Base-by-base conservation (phyloP, 1,284 basidiomycete genomes). In the Apiotrichum gamsii region DNA sequence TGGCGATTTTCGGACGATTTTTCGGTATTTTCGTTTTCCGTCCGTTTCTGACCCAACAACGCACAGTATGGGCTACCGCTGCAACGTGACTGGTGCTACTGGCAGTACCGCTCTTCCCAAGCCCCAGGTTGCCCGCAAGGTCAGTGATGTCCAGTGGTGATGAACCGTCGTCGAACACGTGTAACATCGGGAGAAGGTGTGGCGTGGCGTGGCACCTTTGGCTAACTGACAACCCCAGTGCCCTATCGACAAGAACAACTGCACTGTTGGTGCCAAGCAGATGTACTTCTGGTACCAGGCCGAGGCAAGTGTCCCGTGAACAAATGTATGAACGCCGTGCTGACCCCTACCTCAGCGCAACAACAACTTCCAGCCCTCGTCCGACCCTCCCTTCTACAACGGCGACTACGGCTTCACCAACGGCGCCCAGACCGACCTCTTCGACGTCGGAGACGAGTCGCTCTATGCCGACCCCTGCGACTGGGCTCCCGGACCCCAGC, bases 281-380 rank as follows among this genome's bases (percentile, higher is more conserved):
- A 29, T 64, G 5, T 64, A 67, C 36, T 69, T 65, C 53, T 71
- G 67, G 69, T 55, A 54, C 15, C 69, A 71, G 37, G 39, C 40
- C 8, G 64, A 66, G n/a, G 47, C 45, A 59, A 5, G 24, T 16
- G n/a, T n/a, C n/a, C n/a, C n/a, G n/a, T n/a, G n/a, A n/a, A n/a
- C n/a, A n/a, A n/a, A n/a, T n/a, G n/a, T n/a, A 70, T 69, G 57
- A 70, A 70, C 56, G 65, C 64, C 39, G n/a, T n/a, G n/a, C n/a
- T n/a, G n/a, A n/a, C n/a, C n/a, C n/a, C n/a, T n/a, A n/a, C n/a
- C 25, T 9, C 40, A 49, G 42, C 41, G 52, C n/a, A 73, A 81
- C 60, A 82, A 45, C 62, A 82, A 83, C 54, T 82, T 82, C 64
- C 48, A 54, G 36, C 20, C 47, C 34, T 18, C 5, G 28, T 44